Evolutionary conservation across 306 rosid genomes (phyloP), one percentile per base, ranked within the genome.

Genomic region (Cajanus cajan): DNA sequence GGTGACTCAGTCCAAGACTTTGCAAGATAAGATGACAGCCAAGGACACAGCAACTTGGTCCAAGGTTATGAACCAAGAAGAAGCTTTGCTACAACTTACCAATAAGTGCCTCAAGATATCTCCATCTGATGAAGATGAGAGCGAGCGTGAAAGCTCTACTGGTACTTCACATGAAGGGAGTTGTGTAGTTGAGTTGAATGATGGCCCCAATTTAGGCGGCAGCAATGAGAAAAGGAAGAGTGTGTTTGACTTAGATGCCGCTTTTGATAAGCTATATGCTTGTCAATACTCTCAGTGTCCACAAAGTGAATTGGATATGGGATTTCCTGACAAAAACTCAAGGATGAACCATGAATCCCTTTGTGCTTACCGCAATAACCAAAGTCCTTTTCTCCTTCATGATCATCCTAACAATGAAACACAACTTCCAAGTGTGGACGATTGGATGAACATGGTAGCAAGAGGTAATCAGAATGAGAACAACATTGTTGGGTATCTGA

Each of bases 11-110:
- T 90, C 90, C 22, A 90, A 84, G 83, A 82, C 78, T 41, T 77
- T 93, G 80, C 91, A 89, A 74, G 84, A 77, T 28, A 93, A 86
- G 84, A 88, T 93, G 97, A 85, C 94, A 0, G 86, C 91, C 0
- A 82, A 64, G 55, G 94, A 90, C 39, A 82, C 67, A 16, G 75
- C 85, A 2, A 88, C 90, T 31, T 89, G 94, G 96, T 78, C 82
- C 4, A 90, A 87, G 31, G 85, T 89, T 0, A 78, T 89, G 44
- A 86, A 85, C 54, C 89, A 86, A 25, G 93, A 90, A 80, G 88
- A 89, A 79, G 80, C 76, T 1, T 77, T 93, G 13, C 4, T 75
- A 0, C 61, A 69, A n/a, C 12, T 89, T 1, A 31, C 86, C 8
- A 28, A 81, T 10, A 72, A 61, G 10, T 68, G 74, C 68, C 84